Conservation (phyloP, 1,139 yeast genomes). For the Pichia sp. region DNA sequence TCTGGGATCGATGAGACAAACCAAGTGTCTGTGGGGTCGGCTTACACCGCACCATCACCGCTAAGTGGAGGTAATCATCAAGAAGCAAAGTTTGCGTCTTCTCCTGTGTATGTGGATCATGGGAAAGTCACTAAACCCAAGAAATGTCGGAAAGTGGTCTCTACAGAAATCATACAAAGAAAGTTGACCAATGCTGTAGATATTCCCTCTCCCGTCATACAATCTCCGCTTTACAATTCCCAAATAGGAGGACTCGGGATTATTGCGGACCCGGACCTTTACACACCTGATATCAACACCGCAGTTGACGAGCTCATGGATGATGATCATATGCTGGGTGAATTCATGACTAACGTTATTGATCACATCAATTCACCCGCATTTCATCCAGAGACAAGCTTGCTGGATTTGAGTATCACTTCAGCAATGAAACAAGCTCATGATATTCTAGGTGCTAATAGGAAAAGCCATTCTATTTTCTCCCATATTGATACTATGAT, state of each 20-base stretch:
- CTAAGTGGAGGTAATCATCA: no score
- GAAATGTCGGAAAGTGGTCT: not conserved
- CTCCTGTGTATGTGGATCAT: no score
- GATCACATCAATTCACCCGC: constrained; percentile 18
- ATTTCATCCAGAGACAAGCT: constrained; percentile 14
- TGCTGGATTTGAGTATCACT: constrained; percentile 11
- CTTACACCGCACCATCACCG: no score
- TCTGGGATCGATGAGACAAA: no score
- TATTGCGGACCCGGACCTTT: not conserved
- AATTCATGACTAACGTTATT: constrained; percentile 12
- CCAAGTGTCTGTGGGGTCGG: no score
- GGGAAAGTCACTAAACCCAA: no score
- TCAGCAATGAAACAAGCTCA: constrained; percentile 8
- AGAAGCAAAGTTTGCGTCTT: no score
- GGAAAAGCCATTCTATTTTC: no score
- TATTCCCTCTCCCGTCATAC: not conserved
- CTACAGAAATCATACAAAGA: not conserved
- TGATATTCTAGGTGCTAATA: no score
- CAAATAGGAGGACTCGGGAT: no score
- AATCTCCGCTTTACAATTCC: no score
- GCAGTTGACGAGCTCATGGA: constrained; percentile 11
- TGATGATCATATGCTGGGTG: constrained; percentile 4
- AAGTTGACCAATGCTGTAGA: not conserved
- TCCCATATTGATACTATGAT: no score
- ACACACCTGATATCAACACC: constrained; percentile 1